Evolutionary conservation across 148 eudicot genomes (phyloP).

Genomic region (Persicaria maculosa): DNA sequence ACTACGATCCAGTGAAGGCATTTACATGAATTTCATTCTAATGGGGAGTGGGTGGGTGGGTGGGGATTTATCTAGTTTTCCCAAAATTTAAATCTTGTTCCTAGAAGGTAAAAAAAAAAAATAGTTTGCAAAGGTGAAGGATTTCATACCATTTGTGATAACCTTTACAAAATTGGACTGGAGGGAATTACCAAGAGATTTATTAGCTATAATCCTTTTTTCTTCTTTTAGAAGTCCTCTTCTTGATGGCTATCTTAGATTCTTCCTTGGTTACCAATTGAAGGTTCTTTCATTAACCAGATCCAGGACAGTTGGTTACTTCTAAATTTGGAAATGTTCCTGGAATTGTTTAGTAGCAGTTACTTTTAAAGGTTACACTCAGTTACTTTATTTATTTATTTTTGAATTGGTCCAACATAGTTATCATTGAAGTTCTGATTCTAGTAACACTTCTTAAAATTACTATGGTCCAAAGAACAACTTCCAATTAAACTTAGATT

Average conservation of each 20-base stretch:
- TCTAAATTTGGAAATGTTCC: neutral
- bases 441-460: constrained; percentile 1
- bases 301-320: neutral
- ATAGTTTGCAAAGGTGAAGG: neutral
- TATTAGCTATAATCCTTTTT: neutral
- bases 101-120: neutral
- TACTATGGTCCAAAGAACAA: neutral
- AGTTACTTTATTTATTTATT: neutral
- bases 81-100: neutral
- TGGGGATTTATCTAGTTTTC: neutral
- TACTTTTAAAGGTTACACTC: neutral
- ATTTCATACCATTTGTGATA: neutral
- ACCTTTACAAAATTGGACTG: neutral
- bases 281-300: neutral
- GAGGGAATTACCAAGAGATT: neutral
- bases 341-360: neutral
- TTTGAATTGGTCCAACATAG: neutral
- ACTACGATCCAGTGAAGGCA: neutral
- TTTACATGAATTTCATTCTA: too few species aligned
- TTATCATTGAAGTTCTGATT: neutral
- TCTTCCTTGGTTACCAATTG: neutral
- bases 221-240: neutral
- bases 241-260: neutral
- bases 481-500: neutral
- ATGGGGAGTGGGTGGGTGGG: too few species aligned